These are phyloP conservation scores for Rhazya stricta DNA, from an alignment of 257 asterid species.

Conservation along the genomic window DNA sequence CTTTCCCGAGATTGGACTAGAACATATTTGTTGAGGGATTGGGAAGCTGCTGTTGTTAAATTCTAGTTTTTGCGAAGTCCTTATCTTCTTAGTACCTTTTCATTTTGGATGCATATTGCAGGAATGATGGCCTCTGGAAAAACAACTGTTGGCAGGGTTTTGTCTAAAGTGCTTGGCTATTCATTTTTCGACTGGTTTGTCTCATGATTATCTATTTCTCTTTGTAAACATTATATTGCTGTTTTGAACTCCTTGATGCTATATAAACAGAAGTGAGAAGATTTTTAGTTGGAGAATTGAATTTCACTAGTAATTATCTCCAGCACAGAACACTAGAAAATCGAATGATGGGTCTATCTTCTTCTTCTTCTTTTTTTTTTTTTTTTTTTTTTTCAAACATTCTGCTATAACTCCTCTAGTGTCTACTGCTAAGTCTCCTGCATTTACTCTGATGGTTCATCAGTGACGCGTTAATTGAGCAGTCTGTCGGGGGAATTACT, in stretches of 20 bases:
- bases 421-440: not conserved
- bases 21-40: not conserved
- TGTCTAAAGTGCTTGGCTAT: conserved; percentile 75
- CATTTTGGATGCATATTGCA: conserved; percentile 23
- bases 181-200: conserved; percentile 84
- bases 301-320: not conserved
- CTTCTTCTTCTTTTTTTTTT: too few species aligned
- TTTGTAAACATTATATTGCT: not conserved
- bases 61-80: not conserved
- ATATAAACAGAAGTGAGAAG: not conserved
- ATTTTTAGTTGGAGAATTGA: not conserved
- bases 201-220: conserved; percentile 16
- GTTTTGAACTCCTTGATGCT: conserved; percentile 3
- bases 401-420: not conserved
- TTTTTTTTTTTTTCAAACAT: not conserved
- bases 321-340: not conserved
- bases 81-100: not conserved
- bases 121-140: conserved; percentile 99
- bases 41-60: not conserved
- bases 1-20: not conserved
- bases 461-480: conserved; percentile 72
- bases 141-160: conserved; percentile 83
- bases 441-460: conserved; percentile 26
- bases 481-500: conserved; percentile 54
- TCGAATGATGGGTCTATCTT: not conserved